Base-by-base conservation (phyloP, 176 grass and related monocot species). In the Panicum miliaceum region DNA sequence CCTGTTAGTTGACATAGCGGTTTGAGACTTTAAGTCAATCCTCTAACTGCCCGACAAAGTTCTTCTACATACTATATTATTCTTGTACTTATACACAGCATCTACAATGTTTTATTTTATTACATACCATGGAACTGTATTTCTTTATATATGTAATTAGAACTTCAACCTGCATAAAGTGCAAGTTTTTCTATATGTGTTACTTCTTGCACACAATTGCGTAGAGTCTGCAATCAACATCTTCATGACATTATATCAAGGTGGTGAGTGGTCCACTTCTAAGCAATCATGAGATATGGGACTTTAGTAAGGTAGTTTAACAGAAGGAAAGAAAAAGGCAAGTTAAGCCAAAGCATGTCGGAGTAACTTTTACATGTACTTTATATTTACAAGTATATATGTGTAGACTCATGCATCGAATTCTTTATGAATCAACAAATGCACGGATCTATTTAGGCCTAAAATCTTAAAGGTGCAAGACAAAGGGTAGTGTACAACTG, bases 381-480 rank as follows among this genome's bases (percentile, higher is more conserved):
- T 59, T 84, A 58, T 89, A 75, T 85, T 77, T 90, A 73, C 68
- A 95, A 68, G 71, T 85, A 70, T 88, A 47, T 82, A 76, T 75
- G 70, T 52, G 26, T 36, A 56, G 63, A 37, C 34, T 32, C 73
- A 71, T 54, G 37, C 78, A 27, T 68, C 88, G 81, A 73, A 73
- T 68, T 89, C 23, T 68, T 68, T 58, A 65, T 16, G 57, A 78
- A 64, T 25, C 56, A 77, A 53, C 35, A 88, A 36, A 52, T 70
- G 43, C 50, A 90, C 64, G 53, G 47, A 52, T 75, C 81, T 32
- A 84, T 61, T 35, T 85, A 60, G 54, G 40, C 34, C 58, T 61
- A 87, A 75, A 62, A 81, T 78, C 64, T 29, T 75, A 91, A 71
- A 61, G 36, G 34, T 25, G 41, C 77, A 82, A 90, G 42, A 66